These are phyloP conservation scores for Leccinum rimulosum DNA, from an alignment of 768 basidiomycete genomes.

Conservation along the genomic window DNA sequence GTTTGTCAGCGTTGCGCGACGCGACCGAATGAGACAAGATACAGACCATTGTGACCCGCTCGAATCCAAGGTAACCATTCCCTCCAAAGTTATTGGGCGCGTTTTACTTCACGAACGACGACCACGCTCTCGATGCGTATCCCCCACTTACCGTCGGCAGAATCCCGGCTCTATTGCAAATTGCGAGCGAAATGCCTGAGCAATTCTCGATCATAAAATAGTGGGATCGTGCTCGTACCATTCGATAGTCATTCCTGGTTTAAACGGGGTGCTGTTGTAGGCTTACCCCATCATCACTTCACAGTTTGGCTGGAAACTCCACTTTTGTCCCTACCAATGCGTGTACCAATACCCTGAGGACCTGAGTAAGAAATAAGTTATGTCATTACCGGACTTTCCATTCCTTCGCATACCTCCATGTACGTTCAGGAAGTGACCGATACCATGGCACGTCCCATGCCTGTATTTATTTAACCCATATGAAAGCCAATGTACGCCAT, in stretches of 20 bases:
- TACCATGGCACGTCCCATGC: conserved; percentile 93
- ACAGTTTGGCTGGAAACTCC: neutral
- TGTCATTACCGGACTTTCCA: neutral
- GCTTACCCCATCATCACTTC: conserved; percentile 34
- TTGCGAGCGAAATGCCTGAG: neutral
- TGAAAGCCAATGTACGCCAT: neutral
- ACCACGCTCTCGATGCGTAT: conserved; percentile 93
- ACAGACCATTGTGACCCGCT: conserved; percentile 83
- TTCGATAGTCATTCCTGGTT: conserved; percentile 93
- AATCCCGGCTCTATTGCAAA: conserved; percentile 75
- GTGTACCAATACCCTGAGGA: conserved; percentile 51
- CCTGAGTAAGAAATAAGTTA: conserved; percentile 34
- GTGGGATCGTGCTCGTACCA: conserved; percentile 33
- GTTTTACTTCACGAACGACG: conserved; percentile 64
- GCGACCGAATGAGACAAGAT: neutral
- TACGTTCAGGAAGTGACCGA: conserved; percentile 92
- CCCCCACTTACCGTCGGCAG: conserved; percentile 86
- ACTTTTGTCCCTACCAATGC: conserved; percentile 32
- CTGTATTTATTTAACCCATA: conserved; percentile 37
- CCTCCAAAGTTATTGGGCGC: conserved; percentile 81
- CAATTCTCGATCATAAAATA: neutral
- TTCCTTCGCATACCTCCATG: conserved; percentile 57
- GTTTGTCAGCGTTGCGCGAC: neutral
- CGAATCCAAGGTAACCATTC: conserved; percentile 80
- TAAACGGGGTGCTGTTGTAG: conserved; percentile 69